These are phyloP conservation scores for Colletotrichum sidae DNA, from an alignment of 2,329 filamentous ascomycete species.

Conservation along the genomic window DNA sequence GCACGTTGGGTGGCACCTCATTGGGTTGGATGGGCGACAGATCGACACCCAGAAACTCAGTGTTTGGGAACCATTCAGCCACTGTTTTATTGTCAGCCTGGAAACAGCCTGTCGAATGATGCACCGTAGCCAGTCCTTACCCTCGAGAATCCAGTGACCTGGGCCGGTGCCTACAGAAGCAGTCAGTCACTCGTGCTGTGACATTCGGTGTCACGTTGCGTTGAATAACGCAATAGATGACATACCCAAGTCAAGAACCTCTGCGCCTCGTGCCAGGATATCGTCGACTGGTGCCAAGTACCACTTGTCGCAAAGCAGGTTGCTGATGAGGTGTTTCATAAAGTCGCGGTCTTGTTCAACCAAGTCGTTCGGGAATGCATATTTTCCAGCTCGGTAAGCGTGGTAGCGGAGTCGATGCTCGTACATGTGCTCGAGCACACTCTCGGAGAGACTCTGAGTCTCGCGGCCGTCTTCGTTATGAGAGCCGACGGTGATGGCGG, in stretches of 20 bases:
- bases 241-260: constrained; percentile 61
- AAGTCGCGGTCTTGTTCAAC: constrained; percentile 56
- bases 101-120: background rate
- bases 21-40: constrained; percentile 65
- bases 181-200: background rate
- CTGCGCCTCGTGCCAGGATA: constrained; percentile 50
- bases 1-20: constrained; percentile 63
- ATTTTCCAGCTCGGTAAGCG: constrained; percentile 55
- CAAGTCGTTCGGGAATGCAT: constrained; percentile 57
- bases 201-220: background rate
- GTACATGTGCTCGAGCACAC: constrained; percentile 56
- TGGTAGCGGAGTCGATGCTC: constrained; percentile 55
- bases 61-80: constrained; percentile 58
- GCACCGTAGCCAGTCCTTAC: constrained; percentile 49
- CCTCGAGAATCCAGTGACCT: constrained; percentile 62
- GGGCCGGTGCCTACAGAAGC: constrained; percentile 58
- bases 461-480: constrained; percentile 40
- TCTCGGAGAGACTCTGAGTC: constrained; percentile 55
- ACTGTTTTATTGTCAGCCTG: constrained; percentile 48
- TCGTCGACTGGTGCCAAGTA: constrained; percentile 59
- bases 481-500: constrained; percentile 37
- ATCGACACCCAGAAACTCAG: constrained; percentile 60
- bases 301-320: constrained; percentile 52
- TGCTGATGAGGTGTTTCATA: constrained; percentile 53
- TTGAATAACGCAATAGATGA: constrained; percentile 9